Base-by-base conservation (phyloP, 768 basidiomycete genomes). In the Rhizopogon vulgaris region DNA sequence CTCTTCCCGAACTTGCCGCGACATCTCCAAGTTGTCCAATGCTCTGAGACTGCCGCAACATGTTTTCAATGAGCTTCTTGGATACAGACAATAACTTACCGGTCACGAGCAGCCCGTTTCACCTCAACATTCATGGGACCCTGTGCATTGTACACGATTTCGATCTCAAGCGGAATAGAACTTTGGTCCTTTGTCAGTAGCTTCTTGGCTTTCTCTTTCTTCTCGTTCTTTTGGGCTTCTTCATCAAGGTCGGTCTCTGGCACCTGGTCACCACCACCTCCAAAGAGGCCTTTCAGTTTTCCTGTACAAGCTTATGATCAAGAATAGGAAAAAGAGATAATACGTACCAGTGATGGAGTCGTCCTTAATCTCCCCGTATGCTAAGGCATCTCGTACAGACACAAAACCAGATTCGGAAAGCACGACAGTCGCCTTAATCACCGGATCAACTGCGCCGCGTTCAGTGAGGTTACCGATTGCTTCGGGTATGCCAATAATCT, bases 381-480 rank as follows among this genome's bases (percentile, higher is more conserved):
- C 82, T 38, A 93, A 62, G 0, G 91, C 94, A 51, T 90, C 87
- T 12, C 82, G 78, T 34, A 92, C 83, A 3, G 85, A 83, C 5
- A 91, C 73, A 60, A 97, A 87, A 6, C 94, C 93, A 46, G 90
- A 90, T 48, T 94, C 90, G 37, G 90, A 90, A 38, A 97, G 74
- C 25, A 80, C 72, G 47, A 97, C 69, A 0, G 89, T 91, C 15
- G 91, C 85, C 67, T 93, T 94, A 60, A 98, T 77, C 12, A 93
- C 81, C 2, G 93, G 89, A 60, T 94, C 90, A 24, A 79, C 67
- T 10, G 84, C 87, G 8, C 89, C 90, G 1, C 81, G 79, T 42
- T 87, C 86, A 12, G 93, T 94, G 45, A 97, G 76, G 66, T 94
- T 96, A 30, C 71, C 78, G 18, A 94, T 69, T 2, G 91, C 92